Evolutionary conservation across 768 basidiomycete genomes (phyloP).

Genomic region (Leccinum subgranulosum): DNA sequence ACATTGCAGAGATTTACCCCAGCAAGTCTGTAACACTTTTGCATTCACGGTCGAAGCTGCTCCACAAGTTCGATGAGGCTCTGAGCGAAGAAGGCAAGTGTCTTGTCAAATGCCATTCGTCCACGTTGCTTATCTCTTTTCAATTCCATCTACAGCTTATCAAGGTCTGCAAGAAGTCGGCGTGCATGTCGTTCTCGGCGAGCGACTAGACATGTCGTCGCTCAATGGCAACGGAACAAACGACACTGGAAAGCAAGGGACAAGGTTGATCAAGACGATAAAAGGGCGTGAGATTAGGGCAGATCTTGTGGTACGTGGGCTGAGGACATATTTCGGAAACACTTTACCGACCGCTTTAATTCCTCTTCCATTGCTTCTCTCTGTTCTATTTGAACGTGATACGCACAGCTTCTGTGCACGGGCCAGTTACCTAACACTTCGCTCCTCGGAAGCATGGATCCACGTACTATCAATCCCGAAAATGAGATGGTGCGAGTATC

Average conservation of each 20-base stretch:
- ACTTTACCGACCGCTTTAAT: background rate
- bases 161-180: conserved; percentile 40
- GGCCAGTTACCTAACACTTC: conserved; percentile 58
- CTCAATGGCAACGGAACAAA: conserved; percentile 12
- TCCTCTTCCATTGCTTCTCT: background rate
- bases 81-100: conserved; percentile 52
- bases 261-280: conserved; percentile 40
- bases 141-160: background rate
- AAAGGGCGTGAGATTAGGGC: conserved; percentile 50
- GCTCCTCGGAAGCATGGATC: conserved; percentile 43
- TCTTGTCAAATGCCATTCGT: background rate
- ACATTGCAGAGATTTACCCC: conserved; percentile 55
- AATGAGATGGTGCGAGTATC: conserved; percentile 44
- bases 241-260: conserved; percentile 2
- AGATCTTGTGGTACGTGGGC: conserved; percentile 46
- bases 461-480: conserved; percentile 35
- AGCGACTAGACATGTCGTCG: conserved; percentile 47
- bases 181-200: conserved; percentile 51
- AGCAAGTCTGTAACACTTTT: conserved; percentile 53
- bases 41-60: conserved; percentile 53
- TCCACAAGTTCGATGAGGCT: conserved; percentile 49
- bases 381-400: background rate
- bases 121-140: background rate
- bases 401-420: conserved; percentile 51
- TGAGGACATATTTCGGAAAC: background rate